Base-by-base conservation (phyloP, 2,329 filamentous ascomycete genomes). In the Zopfia rhizophila region DNA sequence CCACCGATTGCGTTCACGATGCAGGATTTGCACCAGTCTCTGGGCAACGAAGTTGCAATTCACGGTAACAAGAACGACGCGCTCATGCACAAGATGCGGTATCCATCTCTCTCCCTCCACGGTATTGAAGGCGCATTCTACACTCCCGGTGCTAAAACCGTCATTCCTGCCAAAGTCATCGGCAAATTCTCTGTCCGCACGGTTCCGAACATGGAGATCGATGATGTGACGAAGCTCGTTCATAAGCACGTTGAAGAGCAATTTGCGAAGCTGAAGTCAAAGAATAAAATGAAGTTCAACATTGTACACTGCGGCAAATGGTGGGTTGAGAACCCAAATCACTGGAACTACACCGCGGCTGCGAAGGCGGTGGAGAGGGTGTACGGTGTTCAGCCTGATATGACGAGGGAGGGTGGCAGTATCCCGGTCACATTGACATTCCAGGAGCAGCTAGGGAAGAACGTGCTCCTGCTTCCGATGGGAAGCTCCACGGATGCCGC, bases 101-200 rank as follows among this genome's bases (percentile, higher is more conserved):
- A 89, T 75, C 94, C 94, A 1, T 97, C 92, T 10, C 82, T 99
- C 45, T 97, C 92, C 17, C 80, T 99, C 29, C 94, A 99, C 78
- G 94, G 94, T 50, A 78, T 99, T 58, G 94, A 99, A 76, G 94
- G 94, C 48, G 94, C 91, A 38, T 99, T 96, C 79, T 93, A 89
- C 31, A 88, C 89, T 2, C 89, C 92, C 5, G 94, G 94, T 33
- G 94, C 92, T 45, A 99, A 99, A 84, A 99, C 94, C 1, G 94
- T 99, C 65, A 99, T 99, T 63, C 94, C 94, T 3, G 93, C 94
- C 66, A 97, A 97, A 81, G 94, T 99, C 46, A 89, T 88, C 65
- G 94, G 94, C 76, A 99, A 99, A 79, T 99, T 99, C 81, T 96
- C 90, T 38, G 97, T 99, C 76, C 87, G 94, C 60, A 97, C 92